Percentiles rank a stretch among this genome's conserved stretches.
Evolutionary conservation across 768 basidiomycete genomes (phyloP).

Genomic region (Rhizopogon salebrosus): DNA sequence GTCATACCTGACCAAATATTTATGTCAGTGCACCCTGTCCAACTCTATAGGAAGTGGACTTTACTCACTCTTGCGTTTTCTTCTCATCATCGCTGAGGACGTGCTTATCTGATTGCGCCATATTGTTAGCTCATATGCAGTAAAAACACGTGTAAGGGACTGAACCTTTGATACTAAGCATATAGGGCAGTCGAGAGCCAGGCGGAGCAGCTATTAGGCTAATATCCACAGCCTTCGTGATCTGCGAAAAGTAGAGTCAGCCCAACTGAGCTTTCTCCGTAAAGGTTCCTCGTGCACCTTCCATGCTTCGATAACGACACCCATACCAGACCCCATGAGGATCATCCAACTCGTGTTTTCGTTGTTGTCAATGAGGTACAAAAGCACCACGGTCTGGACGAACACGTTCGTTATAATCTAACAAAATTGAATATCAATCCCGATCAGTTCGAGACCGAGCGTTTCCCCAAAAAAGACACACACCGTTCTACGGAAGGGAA

Average conservation of each 20-base stretch:
- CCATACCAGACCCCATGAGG: slow-evolving; percentile 78
- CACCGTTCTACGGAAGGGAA: slow-evolving; percentile 45
- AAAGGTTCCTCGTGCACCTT: slow-evolving; percentile 49
- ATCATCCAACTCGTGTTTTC: slow-evolving; percentile 99
- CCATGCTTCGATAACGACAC: slow-evolving; percentile 88
- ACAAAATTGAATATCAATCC: slow-evolving; percentile 6
- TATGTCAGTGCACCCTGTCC: slow-evolving; percentile 18
- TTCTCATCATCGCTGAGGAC: slow-evolving; percentile 95
- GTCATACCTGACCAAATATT: slow-evolving; percentile 59
- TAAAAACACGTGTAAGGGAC: slow-evolving; percentile 11
- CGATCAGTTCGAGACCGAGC: slow-evolving; percentile 8
- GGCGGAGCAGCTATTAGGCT: slow-evolving; percentile 53
- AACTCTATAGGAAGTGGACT: neutral
- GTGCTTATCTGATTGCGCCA: slow-evolving; percentile 68
- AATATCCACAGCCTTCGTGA: slow-evolving; percentile 90
- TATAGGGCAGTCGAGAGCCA: slow-evolving; percentile 72
- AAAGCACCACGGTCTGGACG: slow-evolving; percentile 82
- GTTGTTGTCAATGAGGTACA: slow-evolving; percentile 94
- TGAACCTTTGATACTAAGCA: slow-evolving; percentile 75
- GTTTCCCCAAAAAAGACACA: slow-evolving; percentile 17
- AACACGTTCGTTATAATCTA: slow-evolving; percentile 90
- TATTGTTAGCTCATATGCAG: slow-evolving; percentile 7
- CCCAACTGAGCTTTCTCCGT: neutral
- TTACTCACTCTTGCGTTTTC: slow-evolving; percentile 90
- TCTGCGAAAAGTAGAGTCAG: slow-evolving; percentile 38